Base-by-base conservation (phyloP, 2,329 filamentous ascomycete species). In the Sporothrix brasiliensis region DNA sequence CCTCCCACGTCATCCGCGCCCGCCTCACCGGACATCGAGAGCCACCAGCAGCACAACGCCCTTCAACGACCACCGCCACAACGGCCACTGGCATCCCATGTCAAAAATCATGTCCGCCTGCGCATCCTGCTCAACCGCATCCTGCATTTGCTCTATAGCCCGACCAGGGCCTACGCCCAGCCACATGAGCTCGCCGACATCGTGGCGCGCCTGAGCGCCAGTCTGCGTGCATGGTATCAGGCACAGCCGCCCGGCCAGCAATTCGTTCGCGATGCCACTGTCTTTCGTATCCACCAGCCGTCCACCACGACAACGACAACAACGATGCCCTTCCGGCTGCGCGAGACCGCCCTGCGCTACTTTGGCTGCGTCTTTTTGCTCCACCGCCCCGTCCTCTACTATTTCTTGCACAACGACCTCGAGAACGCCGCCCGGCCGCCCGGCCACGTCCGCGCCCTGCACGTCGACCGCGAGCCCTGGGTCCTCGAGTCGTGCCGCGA, bases 291-390 rank as follows among this genome's bases (percentile, higher is more conserved):
- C 56, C 41, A 41, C 56, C 56, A 60, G 30, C 30, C 56, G 19
- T n/a, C 56, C 3, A 19, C 30, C 16, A 16, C 41, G 41, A 6
- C 44, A 19, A 16, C 44, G 16, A n/a, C 9, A 3, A 39, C 34
- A 0, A n/a, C 30, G 9, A 60, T 41, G 30, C 16, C 56, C 4
- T 13, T 41, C 2, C 16, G 56, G 1, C 27, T 60, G 3, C 56
- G 56, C 6, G 30, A 60, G 30, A 60, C 56, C 7, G 56, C 56
- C 7, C 30, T 60, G 16, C 56, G 56, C 56, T 60, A 60, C 56
- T 60, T 60, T 60, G 34, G 56, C 56, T 60, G 56, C 30, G 56
- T 60, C 30, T 60, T 60, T 34, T 41, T 60, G 56, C 30, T 60
- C 14, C 56, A 60, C 30, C 56, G 56, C 30, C 56, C 56, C 30